Evolutionary conservation across 306 rosid genomes (phyloP).

Genomic region (Pterocarpus macrocarpus): DNA sequence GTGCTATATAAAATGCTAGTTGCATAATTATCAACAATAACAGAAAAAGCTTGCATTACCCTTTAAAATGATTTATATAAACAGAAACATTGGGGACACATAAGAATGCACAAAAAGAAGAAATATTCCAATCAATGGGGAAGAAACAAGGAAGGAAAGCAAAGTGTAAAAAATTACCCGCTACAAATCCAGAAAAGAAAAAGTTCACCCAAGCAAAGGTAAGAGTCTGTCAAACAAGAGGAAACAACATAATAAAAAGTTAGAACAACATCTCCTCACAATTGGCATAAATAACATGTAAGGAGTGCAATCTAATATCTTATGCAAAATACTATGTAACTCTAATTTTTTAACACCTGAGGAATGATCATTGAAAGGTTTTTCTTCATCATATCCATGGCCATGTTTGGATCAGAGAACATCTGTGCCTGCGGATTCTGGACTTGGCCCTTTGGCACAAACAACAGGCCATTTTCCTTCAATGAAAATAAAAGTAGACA

Average conservation of each 20-base stretch:
- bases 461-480: conserved; percentile 89
- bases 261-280: conserved; percentile 18
- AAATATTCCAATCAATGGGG: conserved; percentile 7
- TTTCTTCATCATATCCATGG: conserved; percentile 99
- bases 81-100: conserved; percentile 22
- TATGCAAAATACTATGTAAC: conserved; percentile 16
- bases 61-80: conserved; percentile 1
- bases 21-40: conserved; percentile 17
- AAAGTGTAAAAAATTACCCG: conserved; percentile 66
- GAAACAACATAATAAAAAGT: conserved; percentile 35
- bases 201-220: conserved; percentile 99
- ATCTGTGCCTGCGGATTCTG: conserved; percentile 94
- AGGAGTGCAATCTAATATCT: conserved; percentile 33
- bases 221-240: conserved; percentile 80
- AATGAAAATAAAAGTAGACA: conserved; percentile 22
- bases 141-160: conserved; percentile 22
- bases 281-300: conserved; percentile 6
- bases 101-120: conserved; percentile 27
- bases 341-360: conserved; percentile 64
- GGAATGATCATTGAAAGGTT: conserved; percentile 98
- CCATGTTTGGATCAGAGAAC: conserved; percentile 99
- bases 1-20: neutral
- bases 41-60: conserved; percentile 16
- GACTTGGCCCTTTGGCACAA: conserved; percentile 93
- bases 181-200: conserved; percentile 98